Base-by-base conservation (phyloP, 2,329 filamentous ascomycete genomes). In the Rasamsonia emersonii region DNA sequence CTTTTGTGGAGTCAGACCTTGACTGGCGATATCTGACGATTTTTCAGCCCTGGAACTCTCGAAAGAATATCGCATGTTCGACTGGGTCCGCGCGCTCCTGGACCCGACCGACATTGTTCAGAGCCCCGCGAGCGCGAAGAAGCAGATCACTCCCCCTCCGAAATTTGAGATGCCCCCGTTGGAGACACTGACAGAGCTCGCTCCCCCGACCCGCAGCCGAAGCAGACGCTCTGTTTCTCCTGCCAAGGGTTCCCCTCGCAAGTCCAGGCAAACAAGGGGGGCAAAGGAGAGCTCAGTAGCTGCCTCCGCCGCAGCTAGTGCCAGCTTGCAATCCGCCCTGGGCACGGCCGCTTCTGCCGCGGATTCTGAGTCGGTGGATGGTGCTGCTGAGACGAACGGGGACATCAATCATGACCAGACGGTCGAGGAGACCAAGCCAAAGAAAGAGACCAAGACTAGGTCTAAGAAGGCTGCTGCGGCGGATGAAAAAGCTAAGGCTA, bases 1-100 rank as follows among this genome's bases (percentile, higher is more conserved):
- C 18, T n/a, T 23, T 15, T 19, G 24, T 7, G 17, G 24, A 16
- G 3, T 15, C 30, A 4, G 15, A 15, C 11, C 18, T 16, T 9
- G 16, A 18, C 29, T 15, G 11, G 15, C 11, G 13, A 20, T 36
- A n/a, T 27, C 45, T 46, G 27, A 49, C 36, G 6, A 25, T n/a
- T 28, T 40, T 63, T 17, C 76, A 75, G 91, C 91, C 20, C 72
- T 98, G 26, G 65, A 74, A 36, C 72, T 98, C 9, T 84, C 89
- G 31, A 77, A 83, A 27, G 88, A 96, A 59, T 98, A 96, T 58
- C 71, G 75, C 35, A 86, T 96, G 58, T 62, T 72, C 29, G 70
- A 81, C 26, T 98, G 91, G 91, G 85, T 98, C 45, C 77, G 77
- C 35, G 91, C 91, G n/a, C 72, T 98, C 11, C 73, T 98, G 30